Conservation (phyloP, 225 moss, liverwort and hornwort genomes). For the Anthoceros angustus region DNA sequence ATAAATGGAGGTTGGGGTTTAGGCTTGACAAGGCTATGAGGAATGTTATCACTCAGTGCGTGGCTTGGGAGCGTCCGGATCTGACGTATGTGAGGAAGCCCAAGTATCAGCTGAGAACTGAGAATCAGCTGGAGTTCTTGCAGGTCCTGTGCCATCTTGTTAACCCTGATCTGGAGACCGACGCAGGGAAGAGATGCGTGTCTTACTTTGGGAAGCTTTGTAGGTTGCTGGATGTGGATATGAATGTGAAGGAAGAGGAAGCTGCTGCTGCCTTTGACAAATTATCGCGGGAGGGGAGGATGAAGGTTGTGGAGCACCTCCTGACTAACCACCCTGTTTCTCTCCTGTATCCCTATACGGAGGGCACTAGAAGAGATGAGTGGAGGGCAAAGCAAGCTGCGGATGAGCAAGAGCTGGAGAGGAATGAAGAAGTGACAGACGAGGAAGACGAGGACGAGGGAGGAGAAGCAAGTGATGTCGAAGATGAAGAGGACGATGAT, state of each 20-base stretch:
- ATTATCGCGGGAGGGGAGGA: constrained; percentile 31
- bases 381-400: constrained; percentile 6
- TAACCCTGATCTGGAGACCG: constrained; percentile 18
- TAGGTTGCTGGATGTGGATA: constrained; percentile 34
- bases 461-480: neutral
- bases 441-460: constrained; percentile 1
- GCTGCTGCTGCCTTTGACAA: constrained; percentile 28
- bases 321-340: constrained; percentile 50
- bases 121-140: constrained; percentile 56
- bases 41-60: constrained; percentile 27
- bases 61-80: constrained; percentile 80
- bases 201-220: constrained; percentile 46
- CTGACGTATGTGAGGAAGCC: constrained; percentile 63
- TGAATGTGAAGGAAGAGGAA: constrained; percentile 23
- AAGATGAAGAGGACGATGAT: constrained; percentile 9
- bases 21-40: constrained; percentile 23
- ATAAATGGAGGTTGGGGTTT: constrained; percentile 29
- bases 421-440: neutral
- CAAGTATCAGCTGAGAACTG: constrained; percentile 54
- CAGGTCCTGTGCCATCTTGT: constrained; percentile 31
- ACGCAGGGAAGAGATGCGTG: constrained; percentile 3
- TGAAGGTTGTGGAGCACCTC: constrained; percentile 58
- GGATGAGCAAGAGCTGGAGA: constrained; percentile 14
- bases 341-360: constrained; percentile 32
- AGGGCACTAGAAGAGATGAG: constrained; percentile 13